Evolutionary conservation across 192 early-diverging fungal species (phyloP), one percentile per base, ranked within the genome.

Genomic region (Linnemannia schmuckeri): DNA sequence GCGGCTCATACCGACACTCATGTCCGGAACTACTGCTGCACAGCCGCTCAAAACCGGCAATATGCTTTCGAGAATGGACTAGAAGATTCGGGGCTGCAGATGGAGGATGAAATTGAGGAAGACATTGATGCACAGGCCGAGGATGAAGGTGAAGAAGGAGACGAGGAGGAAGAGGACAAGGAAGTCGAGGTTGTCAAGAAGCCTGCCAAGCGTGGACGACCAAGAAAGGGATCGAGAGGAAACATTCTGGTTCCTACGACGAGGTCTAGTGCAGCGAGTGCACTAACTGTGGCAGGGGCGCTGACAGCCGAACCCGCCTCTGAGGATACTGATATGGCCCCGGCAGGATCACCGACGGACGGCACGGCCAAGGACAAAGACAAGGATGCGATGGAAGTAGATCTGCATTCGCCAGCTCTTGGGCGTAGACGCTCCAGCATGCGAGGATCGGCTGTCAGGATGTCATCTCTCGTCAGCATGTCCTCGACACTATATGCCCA

Each of bases 1-100:
- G 82, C 78, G 9, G 91, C 89, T 24, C 91, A 92, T 46, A 88
- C 90, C 6, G 85, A 88, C 38, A 82, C 84, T 0, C 91, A 92
- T 82, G 89, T 92, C 8, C 81, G 90, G 17, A 92, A 90, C 70
- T 92, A 92, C 72, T 90, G 86, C 66, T 88, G 80, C 22, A 83
- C 86, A 4, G 72, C 78, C 33, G 74, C 85, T 46, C 79, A 87
- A 38, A 87, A 87, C 72, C 63, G 69, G 52, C 37, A 73, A 13
- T 87, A 87, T 57, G 85, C 80, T 15, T 40, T 61, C 9, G 85
- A 87, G 46, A 75, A 87, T 37, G 79, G 79, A 4, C 47, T 87
- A 6, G 76, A 61, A 3, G 80, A 81, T 27, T 47, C 81, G 4
- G 82, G 79, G 13, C 47, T 84, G 22, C 78, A 89, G 15, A 80